Evolutionary conservation across 1,284 basidiomycete genomes (phyloP).

Genomic region (Boletus austroedulis): DNA sequence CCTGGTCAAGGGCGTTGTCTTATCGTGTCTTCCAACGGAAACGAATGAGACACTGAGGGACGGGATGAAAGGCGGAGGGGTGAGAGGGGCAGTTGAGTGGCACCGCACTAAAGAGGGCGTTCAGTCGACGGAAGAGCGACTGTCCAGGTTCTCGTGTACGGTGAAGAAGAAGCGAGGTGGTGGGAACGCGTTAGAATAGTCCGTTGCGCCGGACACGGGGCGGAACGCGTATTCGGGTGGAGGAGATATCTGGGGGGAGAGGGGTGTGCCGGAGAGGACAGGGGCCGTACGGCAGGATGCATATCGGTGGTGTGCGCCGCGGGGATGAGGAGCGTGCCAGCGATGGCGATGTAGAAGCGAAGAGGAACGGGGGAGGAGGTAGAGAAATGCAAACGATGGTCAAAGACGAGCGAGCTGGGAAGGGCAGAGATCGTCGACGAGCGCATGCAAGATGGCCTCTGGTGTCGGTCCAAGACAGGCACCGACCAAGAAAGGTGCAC

Average conservation of each 20-base stretch:
- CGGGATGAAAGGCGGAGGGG: slow-evolving; percentile 65
- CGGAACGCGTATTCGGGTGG: slow-evolving; percentile 38
- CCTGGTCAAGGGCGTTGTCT: slow-evolving; percentile 66
- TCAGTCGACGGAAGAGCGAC: slow-evolving; percentile 88
- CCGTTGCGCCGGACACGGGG: slow-evolving; percentile 18
- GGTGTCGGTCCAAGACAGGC: slow-evolving; percentile 29
- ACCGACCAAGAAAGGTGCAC: background rate
- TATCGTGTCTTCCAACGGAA: slow-evolving; percentile 34
- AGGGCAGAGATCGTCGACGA: slow-evolving; percentile 54
- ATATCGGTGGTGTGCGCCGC: slow-evolving; percentile 69
- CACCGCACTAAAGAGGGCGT: slow-evolving; percentile 84
- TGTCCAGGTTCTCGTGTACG: slow-evolving; percentile 94
- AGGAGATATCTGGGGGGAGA: slow-evolving; percentile 42
- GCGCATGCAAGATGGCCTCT: slow-evolving; percentile 58
- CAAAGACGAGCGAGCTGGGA: slow-evolving; percentile 45
- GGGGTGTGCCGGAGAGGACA: slow-evolving; percentile 50
- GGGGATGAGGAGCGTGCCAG: slow-evolving; percentile 58
- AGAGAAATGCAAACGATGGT: slow-evolving; percentile 50
- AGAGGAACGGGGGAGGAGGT: slow-evolving; percentile 56
- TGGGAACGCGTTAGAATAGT: no score
- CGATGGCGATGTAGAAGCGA: slow-evolving; percentile 55
- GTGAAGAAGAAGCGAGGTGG: slow-evolving; percentile 79
- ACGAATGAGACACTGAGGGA: slow-evolving; percentile 41
- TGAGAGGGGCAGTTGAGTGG: slow-evolving; percentile 53
- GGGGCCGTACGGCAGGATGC: slow-evolving; percentile 49